phyloP scores from a whole-genome alignment of 2,329 filamentous ascomycete genomes.

The Trichoderma cornu-damae region DNA sequence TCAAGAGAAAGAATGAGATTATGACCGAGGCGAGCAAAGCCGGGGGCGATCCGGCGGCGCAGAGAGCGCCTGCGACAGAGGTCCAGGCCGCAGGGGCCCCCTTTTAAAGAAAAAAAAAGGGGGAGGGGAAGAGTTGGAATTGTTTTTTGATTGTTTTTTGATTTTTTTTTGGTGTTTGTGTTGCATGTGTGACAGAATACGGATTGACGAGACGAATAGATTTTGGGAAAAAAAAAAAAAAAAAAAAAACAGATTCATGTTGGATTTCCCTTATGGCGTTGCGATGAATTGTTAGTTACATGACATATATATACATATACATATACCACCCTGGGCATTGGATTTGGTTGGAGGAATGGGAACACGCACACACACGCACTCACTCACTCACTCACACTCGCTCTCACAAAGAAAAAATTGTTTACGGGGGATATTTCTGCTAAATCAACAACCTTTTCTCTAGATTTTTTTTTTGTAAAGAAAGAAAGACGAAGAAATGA shows the following conservation, averaged over 20 bases:
- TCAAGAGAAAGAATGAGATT: slow-evolving; percentile 45
- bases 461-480: no score
- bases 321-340: background rate
- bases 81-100: slow-evolving; percentile 19
- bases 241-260: background rate
- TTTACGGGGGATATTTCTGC: background rate
- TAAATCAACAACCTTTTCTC: background rate
- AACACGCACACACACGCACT: no score
- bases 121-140: no score
- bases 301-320: no score
- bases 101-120: no score
- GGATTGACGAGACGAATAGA: background rate
- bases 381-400: no score
- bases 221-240: no score
- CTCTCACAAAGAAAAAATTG: no score
- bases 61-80: slow-evolving; percentile 30
- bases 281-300: background rate
- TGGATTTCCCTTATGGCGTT: background rate
- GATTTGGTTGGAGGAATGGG: no score
- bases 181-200: background rate
- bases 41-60: slow-evolving; percentile 28
- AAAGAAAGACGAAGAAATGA: background rate
- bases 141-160: background rate
- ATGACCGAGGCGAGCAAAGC: slow-evolving; percentile 34
- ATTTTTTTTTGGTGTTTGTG: background rate